Percentiles rank a stretch among this genome's conserved stretches.
These are phyloP conservation scores for Rhynchosporium secalis DNA, from an alignment of 2,329 filamentous ascomycete genomes.

Conservation along the genomic window DNA sequence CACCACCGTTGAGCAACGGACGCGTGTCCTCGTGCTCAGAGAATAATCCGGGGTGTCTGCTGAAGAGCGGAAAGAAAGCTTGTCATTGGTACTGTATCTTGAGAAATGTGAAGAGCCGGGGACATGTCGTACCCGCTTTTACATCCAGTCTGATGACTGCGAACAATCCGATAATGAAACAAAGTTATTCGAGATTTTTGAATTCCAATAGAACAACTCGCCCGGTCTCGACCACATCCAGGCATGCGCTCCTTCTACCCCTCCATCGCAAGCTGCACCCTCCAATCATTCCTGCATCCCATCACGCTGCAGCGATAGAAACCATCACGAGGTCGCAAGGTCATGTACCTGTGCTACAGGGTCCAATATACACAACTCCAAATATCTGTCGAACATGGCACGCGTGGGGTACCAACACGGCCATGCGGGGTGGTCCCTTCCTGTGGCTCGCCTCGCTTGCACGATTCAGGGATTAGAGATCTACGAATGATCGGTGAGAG, in stretches of 20 bases:
- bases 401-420: slow-evolving; percentile 28
- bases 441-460: slow-evolving; percentile 6
- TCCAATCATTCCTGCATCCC: background rate
- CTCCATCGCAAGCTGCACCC: slow-evolving; percentile 1
- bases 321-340: background rate
- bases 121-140: background rate
- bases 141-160: slow-evolving; percentile 3
- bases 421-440: slow-evolving; percentile 25
- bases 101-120: background rate
- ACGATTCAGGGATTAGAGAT: slow-evolving; percentile 11
- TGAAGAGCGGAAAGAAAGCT: background rate
- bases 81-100: background rate
- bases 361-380: background rate
- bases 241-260: background rate
- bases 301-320: background rate
- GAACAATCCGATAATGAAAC: background rate
- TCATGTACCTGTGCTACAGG: slow-evolving; percentile 11
- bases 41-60: background rate
- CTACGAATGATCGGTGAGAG: slow-evolving; percentile 10
- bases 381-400: slow-evolving; percentile 26
- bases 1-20: background rate
- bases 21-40: slow-evolving; percentile 1
- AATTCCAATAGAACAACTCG: background rate
- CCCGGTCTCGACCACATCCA: background rate
- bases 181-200: background rate